Conservation (phyloP, 306 rosid species). For the Adenanthera pavonina region DNA sequence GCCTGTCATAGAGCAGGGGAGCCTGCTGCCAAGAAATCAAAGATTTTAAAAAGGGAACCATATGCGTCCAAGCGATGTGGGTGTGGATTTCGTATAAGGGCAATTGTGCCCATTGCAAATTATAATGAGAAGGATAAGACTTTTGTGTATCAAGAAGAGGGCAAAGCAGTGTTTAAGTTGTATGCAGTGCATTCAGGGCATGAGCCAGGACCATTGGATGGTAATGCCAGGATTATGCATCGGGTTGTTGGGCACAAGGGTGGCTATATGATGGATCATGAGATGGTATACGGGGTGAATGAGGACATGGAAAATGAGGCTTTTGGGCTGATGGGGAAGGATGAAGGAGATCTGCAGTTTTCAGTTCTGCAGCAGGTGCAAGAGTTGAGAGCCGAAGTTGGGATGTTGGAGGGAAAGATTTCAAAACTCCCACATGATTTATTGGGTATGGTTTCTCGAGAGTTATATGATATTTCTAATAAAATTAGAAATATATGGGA, state of each 20-base stretch:
- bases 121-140: slow-evolving; percentile 97
- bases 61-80: slow-evolving; percentile 97
- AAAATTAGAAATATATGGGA: slow-evolving; percentile 73
- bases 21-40: slow-evolving; percentile 80
- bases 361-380: slow-evolving; percentile 88
- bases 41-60: slow-evolving; percentile 92
- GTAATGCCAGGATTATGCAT: slow-evolving; percentile 98
- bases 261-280: slow-evolving; percentile 80
- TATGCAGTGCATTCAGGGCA: slow-evolving; percentile 99
- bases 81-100: slow-evolving; percentile 96
- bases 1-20: slow-evolving; percentile 98
- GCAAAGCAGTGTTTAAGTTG: slow-evolving; percentile 83
- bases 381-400: slow-evolving; percentile 83
- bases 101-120: slow-evolving; percentile 94
- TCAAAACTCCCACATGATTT: slow-evolving; percentile 67
- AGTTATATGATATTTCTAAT: slow-evolving; percentile 73
- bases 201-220: slow-evolving; percentile 97
- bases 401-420: slow-evolving; percentile 75
- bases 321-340: slow-evolving; percentile 85
- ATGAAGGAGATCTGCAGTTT: slow-evolving; percentile 80
- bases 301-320: slow-evolving; percentile 90
- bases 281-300: slow-evolving; percentile 81
- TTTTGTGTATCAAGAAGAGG: slow-evolving; percentile 96
- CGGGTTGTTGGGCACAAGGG: slow-evolving; percentile 95
- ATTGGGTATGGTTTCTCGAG: slow-evolving; percentile 76